A percentile compares a stretch with the other conserved stretches of the same genome.
Evolutionary conservation across 768 basidiomycete genomes (phyloP).

Genomic region (Tylopilus intermedius): DNA sequence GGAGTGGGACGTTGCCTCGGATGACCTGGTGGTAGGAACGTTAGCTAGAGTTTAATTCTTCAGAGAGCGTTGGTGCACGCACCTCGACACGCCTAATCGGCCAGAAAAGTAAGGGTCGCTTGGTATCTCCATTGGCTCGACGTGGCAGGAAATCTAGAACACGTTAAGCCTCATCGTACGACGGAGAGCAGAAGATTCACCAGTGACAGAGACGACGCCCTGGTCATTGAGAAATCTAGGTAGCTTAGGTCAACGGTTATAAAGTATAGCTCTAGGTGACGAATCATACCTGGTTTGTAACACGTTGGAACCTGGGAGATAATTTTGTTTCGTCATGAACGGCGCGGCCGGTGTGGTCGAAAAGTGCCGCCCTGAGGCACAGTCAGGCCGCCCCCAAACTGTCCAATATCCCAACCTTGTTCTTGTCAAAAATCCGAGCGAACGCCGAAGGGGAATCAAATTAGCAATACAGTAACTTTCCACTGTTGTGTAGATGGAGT

Average conservation of each 20-base stretch:
- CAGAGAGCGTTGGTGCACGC: background rate
- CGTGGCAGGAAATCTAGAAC: conserved; percentile 74
- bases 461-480: conserved; percentile 91
- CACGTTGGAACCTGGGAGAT: conserved; percentile 79
- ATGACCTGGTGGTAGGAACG: conserved; percentile 48
- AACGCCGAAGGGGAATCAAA: conserved; percentile 94
- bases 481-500: conserved; percentile 39
- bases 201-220: conserved; percentile 84
- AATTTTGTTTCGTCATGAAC: conserved; percentile 76
- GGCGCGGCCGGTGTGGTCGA: conserved; percentile 71
- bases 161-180: conserved; percentile 5
- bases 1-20: conserved; percentile 76
- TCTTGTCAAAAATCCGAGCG: conserved; percentile 82
- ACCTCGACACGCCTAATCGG: conserved; percentile 78
- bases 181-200: conserved; percentile 30
- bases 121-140: conserved; percentile 34
- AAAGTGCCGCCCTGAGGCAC: conserved; percentile 71
- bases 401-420: conserved; percentile 51
- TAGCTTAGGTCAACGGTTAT: background rate
- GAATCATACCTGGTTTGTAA: conserved; percentile 67
- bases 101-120: conserved; percentile 75
- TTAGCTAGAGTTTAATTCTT: background rate
- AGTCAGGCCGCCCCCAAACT: background rate
- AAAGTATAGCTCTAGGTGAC: background rate
- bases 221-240: conserved; percentile 74